Evolutionary conservation across 148 eudicot genomes (phyloP).

Genomic region (Amaranthus cruentus): DNA sequence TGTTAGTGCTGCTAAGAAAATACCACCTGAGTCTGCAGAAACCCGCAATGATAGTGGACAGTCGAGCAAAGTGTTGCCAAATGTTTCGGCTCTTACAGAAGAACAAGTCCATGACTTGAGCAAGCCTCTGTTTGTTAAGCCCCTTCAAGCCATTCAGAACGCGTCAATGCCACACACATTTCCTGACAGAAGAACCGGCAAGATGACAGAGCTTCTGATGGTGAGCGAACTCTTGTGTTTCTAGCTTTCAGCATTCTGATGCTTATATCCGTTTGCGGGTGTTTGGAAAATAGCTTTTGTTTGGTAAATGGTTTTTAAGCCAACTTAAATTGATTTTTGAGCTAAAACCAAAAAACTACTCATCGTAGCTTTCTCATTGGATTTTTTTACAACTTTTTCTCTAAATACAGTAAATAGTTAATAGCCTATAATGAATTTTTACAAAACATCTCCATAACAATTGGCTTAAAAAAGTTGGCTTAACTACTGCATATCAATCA

Average conservation of each 20-base stretch:
- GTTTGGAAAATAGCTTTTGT: too few species aligned
- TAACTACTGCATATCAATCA: too few species aligned
- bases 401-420: too few species aligned
- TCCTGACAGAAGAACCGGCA: constrained; percentile 53
- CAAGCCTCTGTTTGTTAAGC: constrained; percentile 46
- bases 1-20: constrained; percentile 25
- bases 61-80: constrained; percentile 21
- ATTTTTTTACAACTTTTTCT: background rate
- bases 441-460: too few species aligned
- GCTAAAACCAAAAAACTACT: too few species aligned
- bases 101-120: constrained; percentile 42
- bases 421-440: too few species aligned
- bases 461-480: too few species aligned
- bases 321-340: too few species aligned
- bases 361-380: too few species aligned
- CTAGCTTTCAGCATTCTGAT: background rate
- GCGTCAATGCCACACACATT: constrained; percentile 26
- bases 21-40: constrained; percentile 31
- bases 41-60: constrained; percentile 22
- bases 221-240: constrained; percentile 34
- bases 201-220: constrained; percentile 83
- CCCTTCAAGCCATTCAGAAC: constrained; percentile 50
- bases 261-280: too few species aligned
- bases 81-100: constrained; percentile 22
- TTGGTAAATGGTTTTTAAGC: too few species aligned